Evolutionary conservation across 768 basidiomycete species (phyloP).

Genomic region (Termitomyces sp.): DNA sequence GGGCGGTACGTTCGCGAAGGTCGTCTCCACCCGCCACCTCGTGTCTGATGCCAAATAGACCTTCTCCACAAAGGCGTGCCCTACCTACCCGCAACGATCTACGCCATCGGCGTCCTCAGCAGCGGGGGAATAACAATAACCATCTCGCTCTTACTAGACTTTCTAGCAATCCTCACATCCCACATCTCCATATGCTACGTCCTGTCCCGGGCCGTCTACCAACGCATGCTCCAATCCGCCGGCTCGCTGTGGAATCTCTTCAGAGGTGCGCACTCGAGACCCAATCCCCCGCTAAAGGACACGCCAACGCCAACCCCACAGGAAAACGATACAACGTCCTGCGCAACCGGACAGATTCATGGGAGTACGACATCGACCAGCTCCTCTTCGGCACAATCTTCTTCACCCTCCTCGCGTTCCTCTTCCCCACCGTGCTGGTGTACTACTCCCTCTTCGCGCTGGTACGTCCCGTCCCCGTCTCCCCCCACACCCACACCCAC

Average conservation of each 20-base stretch:
- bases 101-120: conserved; percentile 31
- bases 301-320: conserved; percentile 26
- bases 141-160: conserved; percentile 60
- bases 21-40: neutral
- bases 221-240: conserved; percentile 47
- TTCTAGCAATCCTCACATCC: conserved; percentile 57
- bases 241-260: conserved; percentile 86
- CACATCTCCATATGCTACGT: conserved; percentile 72
- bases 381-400: conserved; percentile 90
- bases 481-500: conserved; percentile 16
- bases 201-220: conserved; percentile 55
- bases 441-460: conserved; percentile 81
- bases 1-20: conserved; percentile 54
- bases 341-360: conserved; percentile 82
- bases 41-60: conserved; percentile 9
- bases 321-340: conserved; percentile 88
- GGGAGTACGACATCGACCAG: conserved; percentile 91
- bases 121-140: conserved; percentile 57
- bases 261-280: conserved; percentile 46
- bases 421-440: conserved; percentile 79
- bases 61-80: conserved; percentile 19
- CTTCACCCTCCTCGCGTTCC: conserved; percentile 59
- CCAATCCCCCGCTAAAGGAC: neutral
- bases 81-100: conserved; percentile 23
- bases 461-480: conserved; percentile 50